Base-by-base conservation (phyloP, 305 asterid genomes). In the Fraxinus floribunda region DNA sequence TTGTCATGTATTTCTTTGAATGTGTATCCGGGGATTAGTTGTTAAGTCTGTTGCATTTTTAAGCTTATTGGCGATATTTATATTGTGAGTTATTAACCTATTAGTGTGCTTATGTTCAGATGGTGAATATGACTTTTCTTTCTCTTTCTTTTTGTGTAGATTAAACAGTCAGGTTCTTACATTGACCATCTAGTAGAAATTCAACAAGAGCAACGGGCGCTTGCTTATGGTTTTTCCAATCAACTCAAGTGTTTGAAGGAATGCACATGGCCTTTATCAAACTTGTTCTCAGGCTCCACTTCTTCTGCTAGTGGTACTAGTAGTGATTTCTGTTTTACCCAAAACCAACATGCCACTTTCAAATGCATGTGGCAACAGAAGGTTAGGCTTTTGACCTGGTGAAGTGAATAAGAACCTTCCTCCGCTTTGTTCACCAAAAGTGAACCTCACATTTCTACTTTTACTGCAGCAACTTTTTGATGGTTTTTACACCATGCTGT, bases 301-400 rank as follows among this genome's bases (percentile, higher is more conserved):
- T 64, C 86, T 41, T 80, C 82, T 76, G 73, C 83, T 60, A 41
- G 72, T 13, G 87, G 79, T 38, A 80, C 81, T 18, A 64, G 30
- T 66, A n/a, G 79, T 46, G 84, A 79, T 24, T 62, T 85, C 83
- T 44, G 87, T 73, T 86, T 88, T 24, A 39, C 86, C 80, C 86
- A 84, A 78, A 90, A 90, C 80, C 98, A 94, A 75, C 74, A 44
- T 75, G 87, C 88, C 84, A 88, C 85, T 78, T 91, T 91, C 83
- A 79, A 86, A 73, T 94, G 96, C 92, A 87, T 97, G 97, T 91
- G 98, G 98, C 93, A 88, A 84, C 99, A 94, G 75, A 97, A 97
- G 98, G 98, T 92, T 49, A 4, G 84, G 80, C 62, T 36, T 75
- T 62, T 75, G 22, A 35, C 79, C 62, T 80, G 55, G 15, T 70